Evolutionary conservation across 495 filamentous ascomycete species (phyloP).

Genomic region (Ramalina intermedia): DNA sequence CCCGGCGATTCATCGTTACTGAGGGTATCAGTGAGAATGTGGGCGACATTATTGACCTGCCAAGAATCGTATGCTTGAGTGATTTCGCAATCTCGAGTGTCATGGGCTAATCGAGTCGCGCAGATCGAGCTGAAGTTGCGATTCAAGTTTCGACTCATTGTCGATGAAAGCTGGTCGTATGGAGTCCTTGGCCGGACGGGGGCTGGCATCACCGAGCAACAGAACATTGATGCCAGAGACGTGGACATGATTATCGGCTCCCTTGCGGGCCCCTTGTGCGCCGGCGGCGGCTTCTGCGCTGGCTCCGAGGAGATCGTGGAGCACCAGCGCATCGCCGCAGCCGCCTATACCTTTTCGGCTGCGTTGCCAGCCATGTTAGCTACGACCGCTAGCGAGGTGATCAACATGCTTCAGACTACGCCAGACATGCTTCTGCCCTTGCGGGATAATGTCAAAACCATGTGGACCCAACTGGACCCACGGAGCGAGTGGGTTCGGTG

Average conservation of each 20-base stretch:
- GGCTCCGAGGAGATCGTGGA: slow-evolving; percentile 80
- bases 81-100: not conserved
- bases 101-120: no score
- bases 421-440: slow-evolving; percentile 62
- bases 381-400: slow-evolving; percentile 81
- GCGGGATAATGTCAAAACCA: slow-evolving; percentile 65
- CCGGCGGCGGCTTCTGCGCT: slow-evolving; percentile 90
- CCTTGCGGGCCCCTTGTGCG: slow-evolving; percentile 76
- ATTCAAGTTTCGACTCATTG: slow-evolving; percentile 94
- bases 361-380: slow-evolving; percentile 87
- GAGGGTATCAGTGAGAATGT: slow-evolving; percentile 88
- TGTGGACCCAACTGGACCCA: slow-evolving; percentile 80
- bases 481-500: slow-evolving; percentile 85
- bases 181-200: slow-evolving; percentile 85
- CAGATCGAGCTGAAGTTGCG: slow-evolving; percentile 80
- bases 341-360: slow-evolving; percentile 88
- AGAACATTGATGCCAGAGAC: slow-evolving; percentile 79
- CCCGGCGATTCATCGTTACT: slow-evolving; percentile 87
- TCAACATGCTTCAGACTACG: slow-evolving; percentile 68
- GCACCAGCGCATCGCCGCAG: slow-evolving; percentile 82
- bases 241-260: slow-evolving; percentile 96
- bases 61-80: slow-evolving; percentile 52
- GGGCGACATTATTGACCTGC: slow-evolving; percentile 74
- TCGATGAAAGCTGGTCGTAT: slow-evolving; percentile 95
- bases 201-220: slow-evolving; percentile 82